Conservation (phyloP, 345 rosid genomes). For the Aegle marmelos region DNA sequence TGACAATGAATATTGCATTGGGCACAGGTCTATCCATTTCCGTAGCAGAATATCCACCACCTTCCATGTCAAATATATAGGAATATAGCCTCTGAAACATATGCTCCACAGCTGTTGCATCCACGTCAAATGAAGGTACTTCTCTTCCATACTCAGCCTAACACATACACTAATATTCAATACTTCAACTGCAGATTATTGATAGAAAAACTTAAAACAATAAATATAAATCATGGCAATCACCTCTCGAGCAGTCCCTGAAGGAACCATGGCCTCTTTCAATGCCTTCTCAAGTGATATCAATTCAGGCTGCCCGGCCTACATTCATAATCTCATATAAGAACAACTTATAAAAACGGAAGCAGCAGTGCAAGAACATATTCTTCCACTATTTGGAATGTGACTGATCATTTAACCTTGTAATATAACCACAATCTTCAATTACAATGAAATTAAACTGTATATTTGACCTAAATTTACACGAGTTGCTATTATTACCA, state of each 20-base stretch:
- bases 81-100: slow-evolving; percentile 72
- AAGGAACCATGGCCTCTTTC: slow-evolving; percentile 78
- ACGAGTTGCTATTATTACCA: not conserved
- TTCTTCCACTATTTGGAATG: not conserved
- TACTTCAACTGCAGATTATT: not conserved
- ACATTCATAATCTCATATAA: slow-evolving; percentile 8
- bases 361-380: not conserved
- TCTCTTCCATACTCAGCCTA: slow-evolving; percentile 92
- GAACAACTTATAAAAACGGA: not conserved
- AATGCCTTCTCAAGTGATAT: slow-evolving; percentile 84
- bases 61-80: slow-evolving; percentile 72
- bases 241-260: slow-evolving; percentile 94
- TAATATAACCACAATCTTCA: not conserved
- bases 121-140: slow-evolving; percentile 90
- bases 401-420: not conserved
- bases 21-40: slow-evolving; percentile 79
- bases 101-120: slow-evolving; percentile 77
- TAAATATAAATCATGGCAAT: slow-evolving; percentile 12
- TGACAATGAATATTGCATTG: slow-evolving; percentile 77
- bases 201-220: not conserved
- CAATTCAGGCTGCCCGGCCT: slow-evolving; percentile 90
- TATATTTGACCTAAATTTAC: not conserved
- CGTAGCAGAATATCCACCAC: slow-evolving; percentile 40
- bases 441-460: not conserved
- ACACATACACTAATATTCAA: slow-evolving; percentile 7